These are phyloP conservation scores for Penicillium sp. DNA, from an alignment of 2,329 filamentous ascomycete species.

Conservation along the genomic window DNA sequence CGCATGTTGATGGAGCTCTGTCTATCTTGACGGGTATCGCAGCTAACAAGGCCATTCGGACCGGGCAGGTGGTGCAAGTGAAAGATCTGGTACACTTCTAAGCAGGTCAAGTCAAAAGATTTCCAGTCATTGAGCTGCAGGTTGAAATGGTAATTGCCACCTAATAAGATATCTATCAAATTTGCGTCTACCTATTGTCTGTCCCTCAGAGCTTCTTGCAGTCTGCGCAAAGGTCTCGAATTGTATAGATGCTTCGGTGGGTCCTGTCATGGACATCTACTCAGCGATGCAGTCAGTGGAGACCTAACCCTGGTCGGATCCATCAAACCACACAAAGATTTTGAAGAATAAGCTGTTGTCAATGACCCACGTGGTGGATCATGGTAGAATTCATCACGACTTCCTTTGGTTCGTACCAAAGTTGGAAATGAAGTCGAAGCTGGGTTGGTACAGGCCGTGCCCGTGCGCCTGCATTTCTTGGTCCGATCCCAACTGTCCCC, in stretches of 20 bases:
- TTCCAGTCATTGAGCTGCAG: too few relatives aligned
- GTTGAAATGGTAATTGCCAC: too few relatives aligned
- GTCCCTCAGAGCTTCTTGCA: not conserved
- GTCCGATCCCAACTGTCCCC: not conserved
- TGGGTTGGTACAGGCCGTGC: not conserved
- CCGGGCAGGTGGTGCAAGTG: slow-evolving; percentile 56
- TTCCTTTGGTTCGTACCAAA: too few relatives aligned
- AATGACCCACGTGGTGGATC: not conserved
- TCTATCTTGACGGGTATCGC: slow-evolving; percentile 61
- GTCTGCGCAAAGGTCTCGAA: not conserved
- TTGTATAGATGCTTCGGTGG: too few relatives aligned
- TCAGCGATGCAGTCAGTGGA: not conserved
- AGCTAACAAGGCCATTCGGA: slow-evolving; percentile 58
- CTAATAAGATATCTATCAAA: too few relatives aligned
- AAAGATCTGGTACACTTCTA: slow-evolving; percentile 41
- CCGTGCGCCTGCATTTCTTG: not conserved
- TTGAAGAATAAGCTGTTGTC: not conserved
- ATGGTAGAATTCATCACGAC: not conserved
- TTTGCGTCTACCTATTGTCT: too few relatives aligned
- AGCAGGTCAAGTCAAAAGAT: not conserved
- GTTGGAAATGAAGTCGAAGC: not conserved
- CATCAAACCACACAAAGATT: not conserved
- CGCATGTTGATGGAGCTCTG: slow-evolving; percentile 58
- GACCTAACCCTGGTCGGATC: not conserved
- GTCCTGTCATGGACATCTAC: not conserved